Evolutionary conservation across 345 rosid species (phyloP).

Genomic region (Brassica napus): DNA sequence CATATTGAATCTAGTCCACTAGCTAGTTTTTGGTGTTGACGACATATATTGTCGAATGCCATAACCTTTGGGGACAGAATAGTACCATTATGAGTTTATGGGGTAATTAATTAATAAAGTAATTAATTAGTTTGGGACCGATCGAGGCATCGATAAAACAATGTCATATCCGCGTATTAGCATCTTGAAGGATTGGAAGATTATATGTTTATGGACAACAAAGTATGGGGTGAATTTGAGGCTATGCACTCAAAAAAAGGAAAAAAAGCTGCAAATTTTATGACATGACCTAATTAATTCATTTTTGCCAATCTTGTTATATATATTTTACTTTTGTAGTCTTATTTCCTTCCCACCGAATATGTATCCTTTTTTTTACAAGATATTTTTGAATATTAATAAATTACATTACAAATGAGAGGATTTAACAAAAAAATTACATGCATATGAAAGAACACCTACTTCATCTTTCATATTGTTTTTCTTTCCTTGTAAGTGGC

Average conservation of each 20-base stretch:
- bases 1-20: conserved; percentile 5
- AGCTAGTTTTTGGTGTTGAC: conserved; percentile 2
- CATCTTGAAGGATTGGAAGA: neutral
- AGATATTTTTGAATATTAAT: neutral
- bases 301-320: neutral
- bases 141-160: neutral
- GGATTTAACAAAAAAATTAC: neutral
- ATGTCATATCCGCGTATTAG: neutral
- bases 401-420: neutral
- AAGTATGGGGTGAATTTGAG: conserved; percentile 40
- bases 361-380: neutral
- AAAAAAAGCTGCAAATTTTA: conserved; percentile 35
- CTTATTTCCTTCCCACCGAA: conserved; percentile 3
- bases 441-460: neutral
- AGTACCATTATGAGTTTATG: neutral
- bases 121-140: neutral
- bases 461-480: too few relatives aligned
- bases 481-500: too few relatives aligned
- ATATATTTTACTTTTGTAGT: neutral
- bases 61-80: neutral
- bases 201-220: conserved; percentile 27
- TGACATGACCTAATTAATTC: conserved; percentile 19
- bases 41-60: neutral
- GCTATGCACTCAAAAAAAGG: conserved; percentile 39
- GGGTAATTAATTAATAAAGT: neutral